phyloP scores from a whole-genome alignment of 495 filamentous ascomycete species.

The Penicillium canariense region DNA sequence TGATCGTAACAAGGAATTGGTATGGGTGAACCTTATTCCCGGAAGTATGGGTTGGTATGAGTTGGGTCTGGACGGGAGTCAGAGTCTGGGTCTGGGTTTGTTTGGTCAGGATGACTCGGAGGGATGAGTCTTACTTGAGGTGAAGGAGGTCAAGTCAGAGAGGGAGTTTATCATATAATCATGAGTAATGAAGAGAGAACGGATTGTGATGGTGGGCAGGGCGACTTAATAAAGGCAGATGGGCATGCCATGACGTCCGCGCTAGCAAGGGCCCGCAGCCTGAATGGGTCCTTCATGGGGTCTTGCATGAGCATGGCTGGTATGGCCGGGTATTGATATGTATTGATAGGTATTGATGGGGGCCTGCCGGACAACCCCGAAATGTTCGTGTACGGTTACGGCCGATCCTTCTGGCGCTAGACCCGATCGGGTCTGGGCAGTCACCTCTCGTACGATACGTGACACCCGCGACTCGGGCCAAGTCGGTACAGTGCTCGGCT shows the following conservation, averaged over 20 bases:
- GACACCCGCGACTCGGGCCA: neutral
- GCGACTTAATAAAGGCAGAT: conserved; percentile 20
- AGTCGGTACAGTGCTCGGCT: neutral
- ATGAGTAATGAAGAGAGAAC: conserved; percentile 21
- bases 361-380: conserved; percentile 1
- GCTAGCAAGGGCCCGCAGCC: neutral
- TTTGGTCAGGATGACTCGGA: conserved; percentile 23
- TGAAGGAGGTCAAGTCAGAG: neutral
- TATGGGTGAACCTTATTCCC: conserved; percentile 21
- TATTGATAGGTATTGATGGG: too few species aligned
- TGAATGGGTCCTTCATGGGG: neutral
- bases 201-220: conserved; percentile 1
- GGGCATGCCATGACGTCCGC: conserved; percentile 15
- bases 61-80: neutral
- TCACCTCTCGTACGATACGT: conserved; percentile 3
- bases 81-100: conserved; percentile 15
- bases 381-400: conserved; percentile 9
- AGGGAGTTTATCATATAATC: conserved; percentile 6
- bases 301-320: too few species aligned
- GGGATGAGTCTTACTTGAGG: conserved; percentile 14
- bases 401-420: conserved; percentile 4
- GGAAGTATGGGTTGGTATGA: conserved; percentile 1
- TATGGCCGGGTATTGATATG: too few species aligned
- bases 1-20: conserved; percentile 12
- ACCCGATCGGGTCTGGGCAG: conserved; percentile 5